A percentile compares a stretch with the other conserved stretches of the same genome.
phyloP scores from a whole-genome alignment of 371 early-diverging fungal genomes.

The Mortierella sp. region DNA sequence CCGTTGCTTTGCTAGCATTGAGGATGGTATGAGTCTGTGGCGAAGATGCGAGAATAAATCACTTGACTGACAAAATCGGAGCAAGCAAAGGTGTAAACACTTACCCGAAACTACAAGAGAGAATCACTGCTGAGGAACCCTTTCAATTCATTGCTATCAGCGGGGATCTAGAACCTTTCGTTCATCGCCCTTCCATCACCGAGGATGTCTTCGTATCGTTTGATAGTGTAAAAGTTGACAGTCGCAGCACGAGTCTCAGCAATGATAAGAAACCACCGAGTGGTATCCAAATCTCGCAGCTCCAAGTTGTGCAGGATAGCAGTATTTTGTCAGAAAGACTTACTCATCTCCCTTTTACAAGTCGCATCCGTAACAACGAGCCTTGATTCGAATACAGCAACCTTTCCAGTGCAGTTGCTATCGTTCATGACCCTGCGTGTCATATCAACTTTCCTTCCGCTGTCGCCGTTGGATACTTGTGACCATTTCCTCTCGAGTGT shows the following conservation, averaged over 20 bases:
- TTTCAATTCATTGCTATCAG: too few relatives aligned
- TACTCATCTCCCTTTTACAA: slow-evolving; percentile 6
- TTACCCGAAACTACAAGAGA: too few relatives aligned
- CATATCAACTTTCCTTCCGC: slow-evolving; percentile 20
- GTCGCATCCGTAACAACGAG: slow-evolving; percentile 6
- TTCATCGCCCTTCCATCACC: slow-evolving; percentile 14
- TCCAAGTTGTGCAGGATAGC: slow-evolving; percentile 13
- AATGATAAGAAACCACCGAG: slow-evolving; percentile 13
- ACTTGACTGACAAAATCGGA: too few relatives aligned
- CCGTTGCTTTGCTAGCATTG: too few relatives aligned
- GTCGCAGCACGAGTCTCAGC: slow-evolving; percentile 15
- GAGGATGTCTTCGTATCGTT: slow-evolving; percentile 22
- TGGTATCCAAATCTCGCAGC: slow-evolving; percentile 13
- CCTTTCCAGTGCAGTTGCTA: slow-evolving; percentile 12
- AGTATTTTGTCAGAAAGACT: slow-evolving; percentile 14
- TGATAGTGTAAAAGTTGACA: slow-evolving; percentile 10
- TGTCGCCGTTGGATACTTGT: too few relatives aligned
- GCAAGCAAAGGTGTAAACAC: too few relatives aligned
- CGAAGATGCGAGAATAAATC: too few relatives aligned
- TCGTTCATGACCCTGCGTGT: slow-evolving; percentile 15
- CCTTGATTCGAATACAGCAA: slow-evolving; percentile 19
- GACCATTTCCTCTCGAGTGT: too few relatives aligned
- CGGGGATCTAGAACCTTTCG: slow-evolving; percentile 12
- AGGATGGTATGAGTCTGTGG: too few relatives aligned
- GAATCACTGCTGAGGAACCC: too few relatives aligned